phyloP scores from a whole-genome alignment of 2,329 filamentous ascomycete species.

The Penicillium occitanis region DNA sequence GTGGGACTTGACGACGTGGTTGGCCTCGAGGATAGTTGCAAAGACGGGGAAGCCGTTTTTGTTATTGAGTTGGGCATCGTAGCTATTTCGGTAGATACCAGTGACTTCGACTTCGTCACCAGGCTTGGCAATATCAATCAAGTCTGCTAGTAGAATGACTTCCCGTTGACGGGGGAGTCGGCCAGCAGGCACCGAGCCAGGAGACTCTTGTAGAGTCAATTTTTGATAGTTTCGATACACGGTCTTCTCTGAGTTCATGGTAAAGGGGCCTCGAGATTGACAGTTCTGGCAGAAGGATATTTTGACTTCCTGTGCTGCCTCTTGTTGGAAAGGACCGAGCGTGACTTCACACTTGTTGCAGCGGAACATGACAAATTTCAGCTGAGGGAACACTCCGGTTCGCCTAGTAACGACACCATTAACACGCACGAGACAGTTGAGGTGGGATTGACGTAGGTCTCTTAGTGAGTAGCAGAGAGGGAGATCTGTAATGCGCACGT shows the following conservation, averaged over 20 bases:
- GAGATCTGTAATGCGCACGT: slow-evolving; percentile 92
- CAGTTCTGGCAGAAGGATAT: slow-evolving; percentile 96
- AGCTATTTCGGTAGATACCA: slow-evolving; percentile 96
- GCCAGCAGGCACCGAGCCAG: slow-evolving; percentile 92
- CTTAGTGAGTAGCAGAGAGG: slow-evolving; percentile 94
- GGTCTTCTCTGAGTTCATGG: slow-evolving; percentile 93
- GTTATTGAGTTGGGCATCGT: slow-evolving; percentile 95
- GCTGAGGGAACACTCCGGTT: slow-evolving; percentile 92
- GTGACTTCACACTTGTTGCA: slow-evolving; percentile 90
- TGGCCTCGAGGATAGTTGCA: slow-evolving; percentile 94
- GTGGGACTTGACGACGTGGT: slow-evolving; percentile 94
- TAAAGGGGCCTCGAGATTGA: slow-evolving; percentile 92
- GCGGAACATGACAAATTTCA: slow-evolving; percentile 98
- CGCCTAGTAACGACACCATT: slow-evolving; percentile 92
- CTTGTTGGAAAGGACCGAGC: slow-evolving; percentile 93
- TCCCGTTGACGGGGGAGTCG: slow-evolving; percentile 90
- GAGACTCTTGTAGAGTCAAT: slow-evolving; percentile 92
- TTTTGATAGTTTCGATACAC: slow-evolving; percentile 99
- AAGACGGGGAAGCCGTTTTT: slow-evolving; percentile 99
- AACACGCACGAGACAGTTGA: slow-evolving; percentile 93
- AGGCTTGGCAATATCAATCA: slow-evolving; percentile 95
- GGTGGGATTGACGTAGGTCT: slow-evolving; percentile 88
- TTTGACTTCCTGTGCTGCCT: slow-evolving; percentile 94
- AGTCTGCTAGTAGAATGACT: slow-evolving; percentile 92
- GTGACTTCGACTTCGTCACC: slow-evolving; percentile 97